phyloP scores from a whole-genome alignment of 441 rosid genomes.

The Erodium texanum region DNA sequence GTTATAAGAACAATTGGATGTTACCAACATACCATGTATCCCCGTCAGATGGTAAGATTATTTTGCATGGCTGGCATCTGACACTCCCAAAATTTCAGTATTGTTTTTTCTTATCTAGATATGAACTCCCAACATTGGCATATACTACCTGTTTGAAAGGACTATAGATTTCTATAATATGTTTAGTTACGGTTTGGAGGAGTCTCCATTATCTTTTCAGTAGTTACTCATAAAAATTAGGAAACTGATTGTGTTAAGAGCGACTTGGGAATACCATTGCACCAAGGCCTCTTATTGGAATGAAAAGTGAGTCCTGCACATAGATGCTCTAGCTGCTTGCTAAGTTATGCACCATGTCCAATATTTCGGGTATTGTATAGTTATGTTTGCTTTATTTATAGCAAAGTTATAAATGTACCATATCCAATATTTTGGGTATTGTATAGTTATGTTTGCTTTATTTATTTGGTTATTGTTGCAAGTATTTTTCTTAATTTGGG shows the following conservation, averaged over 20 bases:
- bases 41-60: constrained; percentile 44
- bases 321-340: background rate
- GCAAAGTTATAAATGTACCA: no score
- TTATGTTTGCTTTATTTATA: background rate
- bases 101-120: background rate
- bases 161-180: no score
- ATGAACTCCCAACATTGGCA: background rate
- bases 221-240: no score
- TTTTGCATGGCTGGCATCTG: background rate
- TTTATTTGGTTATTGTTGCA: background rate
- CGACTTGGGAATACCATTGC: no score
- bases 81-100: background rate
- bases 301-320: no score
- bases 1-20: constrained; percentile 48
- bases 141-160: background rate
- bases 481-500: background rate
- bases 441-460: background rate
- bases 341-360: background rate
- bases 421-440: background rate
- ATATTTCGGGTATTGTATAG: background rate
- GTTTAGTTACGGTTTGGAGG: background rate
- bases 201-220: background rate
- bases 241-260: no score
- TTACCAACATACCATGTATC: constrained; percentile 47
- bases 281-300: no score